These are phyloP conservation scores for Alternaria burnsii DNA, from an alignment of 2,329 filamentous ascomycete genomes.

Conservation along the genomic window DNA sequence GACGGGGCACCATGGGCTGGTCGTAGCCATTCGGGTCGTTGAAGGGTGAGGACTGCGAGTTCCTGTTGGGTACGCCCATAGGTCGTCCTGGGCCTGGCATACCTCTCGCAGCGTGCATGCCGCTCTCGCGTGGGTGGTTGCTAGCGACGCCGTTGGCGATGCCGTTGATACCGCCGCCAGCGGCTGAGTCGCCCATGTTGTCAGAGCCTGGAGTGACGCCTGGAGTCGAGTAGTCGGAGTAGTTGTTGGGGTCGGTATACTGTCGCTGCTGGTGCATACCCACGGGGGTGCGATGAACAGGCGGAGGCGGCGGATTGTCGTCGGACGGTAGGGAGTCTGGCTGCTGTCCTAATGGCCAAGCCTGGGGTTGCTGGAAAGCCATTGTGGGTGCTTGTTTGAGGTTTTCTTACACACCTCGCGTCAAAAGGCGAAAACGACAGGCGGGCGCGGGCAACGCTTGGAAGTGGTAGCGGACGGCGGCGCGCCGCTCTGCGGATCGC, in stretches of 20 bases:
- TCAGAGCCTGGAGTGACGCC: constrained; percentile 67
- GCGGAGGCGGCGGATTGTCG: constrained; percentile 47
- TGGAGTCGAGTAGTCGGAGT: constrained; percentile 47
- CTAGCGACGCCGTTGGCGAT: constrained; percentile 71
- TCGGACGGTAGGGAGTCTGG: constrained; percentile 25
- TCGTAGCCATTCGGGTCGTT: constrained; percentile 38
- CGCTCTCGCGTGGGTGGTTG: constrained; percentile 67
- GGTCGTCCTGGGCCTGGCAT: constrained; percentile 34
- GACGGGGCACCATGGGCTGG: constrained; percentile 27
- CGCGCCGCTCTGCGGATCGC: constrained; percentile 25
- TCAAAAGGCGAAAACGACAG: constrained; percentile 13
- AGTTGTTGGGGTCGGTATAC: constrained; percentile 41
- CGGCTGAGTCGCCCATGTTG: constrained; percentile 70
- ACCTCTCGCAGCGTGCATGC: constrained; percentile 67
- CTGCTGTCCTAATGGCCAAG: constrained; percentile 35
- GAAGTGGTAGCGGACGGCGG: constrained; percentile 9
- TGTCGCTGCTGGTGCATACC: constrained; percentile 40
- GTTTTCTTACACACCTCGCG: constrained; percentile 14
- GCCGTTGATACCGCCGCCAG: constrained; percentile 71
- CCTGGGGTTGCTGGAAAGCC: constrained; percentile 32
- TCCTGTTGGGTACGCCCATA: constrained; percentile 34
- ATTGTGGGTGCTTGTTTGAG: constrained; percentile 18
- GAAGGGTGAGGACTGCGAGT: constrained; percentile 36
- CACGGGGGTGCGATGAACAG: constrained; percentile 42
- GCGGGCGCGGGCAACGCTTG: constrained; percentile 12